Conservation (phyloP, 2,329 filamentous ascomycete genomes). For the Alternaria brassicae region DNA sequence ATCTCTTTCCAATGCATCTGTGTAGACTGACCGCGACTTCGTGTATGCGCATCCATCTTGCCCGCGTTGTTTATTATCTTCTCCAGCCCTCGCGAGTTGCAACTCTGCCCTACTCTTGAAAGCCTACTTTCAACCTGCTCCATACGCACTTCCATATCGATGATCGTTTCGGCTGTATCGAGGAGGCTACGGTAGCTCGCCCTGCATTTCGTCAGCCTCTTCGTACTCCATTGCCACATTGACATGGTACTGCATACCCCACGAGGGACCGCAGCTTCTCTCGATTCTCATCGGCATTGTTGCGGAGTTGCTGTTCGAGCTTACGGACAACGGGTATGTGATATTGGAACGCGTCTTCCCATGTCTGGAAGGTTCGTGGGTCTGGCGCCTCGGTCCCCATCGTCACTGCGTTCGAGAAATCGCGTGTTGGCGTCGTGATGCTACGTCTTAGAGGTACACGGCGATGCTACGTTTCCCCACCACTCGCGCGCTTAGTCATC, state of each 20-base stretch:
- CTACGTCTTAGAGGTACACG: slow-evolving; percentile 1
- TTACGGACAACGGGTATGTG: slow-evolving; percentile 68
- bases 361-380: slow-evolving; percentile 63
- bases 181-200: slow-evolving; percentile 85
- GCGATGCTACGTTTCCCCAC: slow-evolving; percentile 18
- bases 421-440: slow-evolving; percentile 6
- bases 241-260: slow-evolving; percentile 56
- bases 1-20: neutral
- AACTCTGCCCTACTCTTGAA: slow-evolving; percentile 74
- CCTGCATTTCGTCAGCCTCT: slow-evolving; percentile 47
- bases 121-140: slow-evolving; percentile 75
- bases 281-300: slow-evolving; percentile 67
- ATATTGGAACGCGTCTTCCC: slow-evolving; percentile 73
- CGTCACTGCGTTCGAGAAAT: slow-evolving; percentile 1
- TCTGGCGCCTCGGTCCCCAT: slow-evolving; percentile 66
- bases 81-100: slow-evolving; percentile 74
- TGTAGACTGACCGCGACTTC: slow-evolving; percentile 49
- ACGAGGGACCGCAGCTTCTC: slow-evolving; percentile 71
- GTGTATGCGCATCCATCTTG: slow-evolving; percentile 57
- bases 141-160: slow-evolving; percentile 84
- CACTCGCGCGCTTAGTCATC: slow-evolving; percentile 22
- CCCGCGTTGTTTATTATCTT: slow-evolving; percentile 67
- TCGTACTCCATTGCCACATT: neutral
- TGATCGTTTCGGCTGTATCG: slow-evolving; percentile 91
- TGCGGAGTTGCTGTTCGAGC: slow-evolving; percentile 69